phyloP scores from a whole-genome alignment of 768 basidiomycete species.

The Lentinula aciculospora region DNA sequence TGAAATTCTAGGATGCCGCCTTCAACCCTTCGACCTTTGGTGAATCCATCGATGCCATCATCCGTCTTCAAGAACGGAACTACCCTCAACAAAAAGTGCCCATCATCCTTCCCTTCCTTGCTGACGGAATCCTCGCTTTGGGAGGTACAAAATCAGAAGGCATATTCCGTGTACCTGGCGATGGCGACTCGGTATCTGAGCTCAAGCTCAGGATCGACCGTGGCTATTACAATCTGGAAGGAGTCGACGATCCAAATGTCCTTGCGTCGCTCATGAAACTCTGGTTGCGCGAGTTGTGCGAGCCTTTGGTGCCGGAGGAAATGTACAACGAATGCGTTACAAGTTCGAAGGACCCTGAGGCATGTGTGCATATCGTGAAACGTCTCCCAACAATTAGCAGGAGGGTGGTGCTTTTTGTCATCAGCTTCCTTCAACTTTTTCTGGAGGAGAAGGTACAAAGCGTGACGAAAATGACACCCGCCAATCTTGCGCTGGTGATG shows the following conservation, averaged over 20 bases:
- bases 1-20: constrained; percentile 64
- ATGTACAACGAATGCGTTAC: constrained; percentile 88
- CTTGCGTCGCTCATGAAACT: constrained; percentile 87
- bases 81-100: constrained; percentile 84
- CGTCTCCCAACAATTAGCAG: constrained; percentile 82
- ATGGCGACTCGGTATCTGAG: constrained; percentile 81
- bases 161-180: constrained; percentile 91
- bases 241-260: constrained; percentile 87
- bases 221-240: constrained; percentile 86
- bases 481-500: constrained; percentile 86
- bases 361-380: constrained; percentile 69
- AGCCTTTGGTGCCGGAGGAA: constrained; percentile 88
- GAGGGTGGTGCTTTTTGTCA: constrained; percentile 78
- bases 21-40: constrained; percentile 95
- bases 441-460: constrained; percentile 68
- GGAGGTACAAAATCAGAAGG: constrained; percentile 85
- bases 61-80: constrained; percentile 78
- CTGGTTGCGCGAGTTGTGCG: constrained; percentile 88
- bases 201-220: constrained; percentile 87
- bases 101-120: constrained; percentile 90
- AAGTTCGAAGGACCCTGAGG: constrained; percentile 56
- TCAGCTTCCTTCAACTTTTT: constrained; percentile 91
- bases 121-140: constrained; percentile 85
- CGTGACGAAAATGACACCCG: constrained; percentile 85
- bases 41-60: constrained; percentile 80